Evolutionary conservation across 371 early-diverging fungal genomes (phyloP).

Genomic region (Mortierella sp.): DNA sequence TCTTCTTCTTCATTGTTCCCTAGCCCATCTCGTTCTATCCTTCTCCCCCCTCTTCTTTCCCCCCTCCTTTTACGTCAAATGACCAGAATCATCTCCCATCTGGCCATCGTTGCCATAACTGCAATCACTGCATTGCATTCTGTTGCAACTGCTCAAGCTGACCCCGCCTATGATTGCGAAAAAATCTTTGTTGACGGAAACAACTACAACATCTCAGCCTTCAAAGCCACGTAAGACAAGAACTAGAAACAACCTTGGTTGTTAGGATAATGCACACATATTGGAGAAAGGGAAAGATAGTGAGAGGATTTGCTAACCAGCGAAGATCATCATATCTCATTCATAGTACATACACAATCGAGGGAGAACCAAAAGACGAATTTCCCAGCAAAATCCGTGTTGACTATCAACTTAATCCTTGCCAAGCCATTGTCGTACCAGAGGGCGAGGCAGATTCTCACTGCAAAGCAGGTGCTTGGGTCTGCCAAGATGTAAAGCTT

Average conservation of each 20-base stretch:
- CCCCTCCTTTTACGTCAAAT: neutral
- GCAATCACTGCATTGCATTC: constrained; percentile 1
- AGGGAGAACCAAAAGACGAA: constrained; percentile 19
- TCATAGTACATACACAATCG: constrained; percentile 30
- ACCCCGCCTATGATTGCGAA: constrained; percentile 28
- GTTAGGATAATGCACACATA: neutral
- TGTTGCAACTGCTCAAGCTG: constrained; percentile 2
- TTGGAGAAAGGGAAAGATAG: neutral
- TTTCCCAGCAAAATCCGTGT: constrained; percentile 34
- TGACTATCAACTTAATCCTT: constrained; percentile 47
- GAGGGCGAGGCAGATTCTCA: constrained; percentile 27
- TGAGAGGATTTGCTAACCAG: neutral
- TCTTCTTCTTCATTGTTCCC: neutral
- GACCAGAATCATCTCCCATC: constrained; percentile 15
- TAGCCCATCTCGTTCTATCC: neutral
- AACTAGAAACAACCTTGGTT: too few relatives aligned
- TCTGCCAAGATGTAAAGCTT: constrained; percentile 44
- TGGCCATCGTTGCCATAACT: constrained; percentile 9
- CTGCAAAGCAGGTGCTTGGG: constrained; percentile 44
- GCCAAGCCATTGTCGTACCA: constrained; percentile 45
- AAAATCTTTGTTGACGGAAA: constrained; percentile 25
- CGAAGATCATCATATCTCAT: neutral
- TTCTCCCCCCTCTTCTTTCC: neutral
- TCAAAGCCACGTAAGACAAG: constrained; percentile 32
- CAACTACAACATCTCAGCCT: constrained; percentile 38